Base-by-base conservation (phyloP, 495 filamentous ascomycete species). In the Cryomyces minteri region DNA sequence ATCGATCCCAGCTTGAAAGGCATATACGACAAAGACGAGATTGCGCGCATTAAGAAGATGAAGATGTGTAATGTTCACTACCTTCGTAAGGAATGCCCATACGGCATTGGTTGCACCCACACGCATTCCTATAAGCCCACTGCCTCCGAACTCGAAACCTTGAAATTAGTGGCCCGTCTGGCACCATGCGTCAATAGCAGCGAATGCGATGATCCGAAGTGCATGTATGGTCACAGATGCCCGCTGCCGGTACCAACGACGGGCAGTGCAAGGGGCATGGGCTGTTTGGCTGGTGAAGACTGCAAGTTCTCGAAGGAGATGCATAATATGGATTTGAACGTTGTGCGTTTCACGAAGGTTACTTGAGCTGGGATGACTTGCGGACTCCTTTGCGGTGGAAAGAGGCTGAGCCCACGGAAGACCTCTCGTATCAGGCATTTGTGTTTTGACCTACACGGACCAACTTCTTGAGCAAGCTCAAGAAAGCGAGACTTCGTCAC, bases 41-140 rank as follows among this genome's bases (percentile, higher is more conserved):
- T 79, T 42, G 68, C 70, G 47, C 67, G 72, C 28, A 53, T 80
- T 48, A 77, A 78, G 56, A 74, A 71, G 52, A 63, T 83, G 52
- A 90, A 92, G 55, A 63, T 88, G 28, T 94, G 86, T 72, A 90
- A 90, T 58, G 82, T 84, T 50, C 75, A 87, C 58, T 88, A 78
- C 58, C 66, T 94, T 30, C 73, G 83, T 31, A 73, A 76, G 1
- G 79, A 79, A 39, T 92, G 86, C 54, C 69, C 74, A 32, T 80
- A 76, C 49, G 78, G 76, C 45, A 70, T 77, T 28, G 69, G 73
- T 9, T 94, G 86, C 60, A 73, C 72, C 39, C 84, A 90, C 54
- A 73, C 77, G 46, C 85, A 92, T 61, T 64, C 76, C 33, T 79
- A 82, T 60, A 79, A 76, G 52, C 69, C 81, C 28, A 77, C 69